Percentiles rank a stretch among this genome's conserved stretches.
phyloP scores from a whole-genome alignment of 225 moss, liverwort and hornwort genomes.

The Neckera pumila region DNA sequence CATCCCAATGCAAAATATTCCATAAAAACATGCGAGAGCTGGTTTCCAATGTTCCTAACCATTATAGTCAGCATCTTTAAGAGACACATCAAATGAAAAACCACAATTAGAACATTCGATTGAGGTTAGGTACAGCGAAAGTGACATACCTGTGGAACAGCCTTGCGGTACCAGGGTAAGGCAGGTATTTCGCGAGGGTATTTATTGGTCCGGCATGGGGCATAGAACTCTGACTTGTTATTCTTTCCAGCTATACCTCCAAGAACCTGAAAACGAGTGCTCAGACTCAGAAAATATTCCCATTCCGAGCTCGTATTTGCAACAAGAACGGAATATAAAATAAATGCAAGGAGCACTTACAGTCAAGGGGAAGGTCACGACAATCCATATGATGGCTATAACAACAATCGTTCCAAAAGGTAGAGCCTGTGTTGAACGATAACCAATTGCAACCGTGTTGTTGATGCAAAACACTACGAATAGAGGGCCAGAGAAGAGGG shows the following conservation, averaged over 20 bases:
- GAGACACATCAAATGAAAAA: background rate
- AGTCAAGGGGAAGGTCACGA: slow-evolving; percentile 95
- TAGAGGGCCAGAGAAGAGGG: slow-evolving; percentile 83
- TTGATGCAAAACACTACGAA: slow-evolving; percentile 97
- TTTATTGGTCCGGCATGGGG: slow-evolving; percentile 94
- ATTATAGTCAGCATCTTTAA: background rate
- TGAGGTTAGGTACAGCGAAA: background rate
- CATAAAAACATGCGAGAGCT: background rate
- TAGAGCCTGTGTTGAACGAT: slow-evolving; percentile 80
- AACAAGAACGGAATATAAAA: background rate
- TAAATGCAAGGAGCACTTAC: slow-evolving; percentile 29
- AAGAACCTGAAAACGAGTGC: slow-evolving; percentile 50
- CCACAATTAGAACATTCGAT: background rate
- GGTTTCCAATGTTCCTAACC: background rate
- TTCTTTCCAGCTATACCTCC: slow-evolving; percentile 98
- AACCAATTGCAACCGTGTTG: slow-evolving; percentile 95
- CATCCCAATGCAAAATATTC: background rate
- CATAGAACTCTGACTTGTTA: slow-evolving; percentile 82
- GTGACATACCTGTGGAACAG: slow-evolving; percentile 70
- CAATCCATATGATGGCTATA: slow-evolving; percentile 90
- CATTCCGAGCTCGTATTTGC: background rate
- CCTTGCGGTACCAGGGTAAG: slow-evolving; percentile 79
- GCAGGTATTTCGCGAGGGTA: slow-evolving; percentile 93
- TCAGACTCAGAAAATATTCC: background rate
- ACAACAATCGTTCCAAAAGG: slow-evolving; percentile 97